Evolutionary conservation across 2,329 filamentous ascomycete species (phyloP), one percentile per base, ranked within the genome.

Genomic region (Diaporthe citriasiana): DNA sequence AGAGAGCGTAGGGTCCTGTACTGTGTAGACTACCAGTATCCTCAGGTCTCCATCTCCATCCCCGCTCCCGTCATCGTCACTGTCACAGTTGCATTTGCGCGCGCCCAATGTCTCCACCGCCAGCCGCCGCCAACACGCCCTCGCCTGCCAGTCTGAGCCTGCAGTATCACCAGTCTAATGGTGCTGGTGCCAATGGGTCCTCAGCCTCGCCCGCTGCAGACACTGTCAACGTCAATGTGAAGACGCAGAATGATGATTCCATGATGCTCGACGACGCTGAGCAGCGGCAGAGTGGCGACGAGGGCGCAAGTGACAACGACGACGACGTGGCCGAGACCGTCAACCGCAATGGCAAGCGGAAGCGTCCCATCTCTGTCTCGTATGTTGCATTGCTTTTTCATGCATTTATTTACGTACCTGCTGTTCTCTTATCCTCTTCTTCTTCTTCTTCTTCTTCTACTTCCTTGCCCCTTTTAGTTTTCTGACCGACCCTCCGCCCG

Each of bases 281-380:
- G 25, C 74, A 76, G 47, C 60, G 68, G 53, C 70, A 63, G 47
- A 80, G 79, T 76, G 79, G 78, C 74, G 81, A 80, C 76, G 82
- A 82, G 73, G 80, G 76, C 81, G 78, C 86, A 70, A 90, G 87
- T 79, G 88, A 82, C 57, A 79, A 81, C 65, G 83, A 85, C 69
- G 78, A 82, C 72, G 86, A 88, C 56, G 85, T 85, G 73, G 85
- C 78, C 51, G 85, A 87, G 68, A 79, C 82, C 30, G 38, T 65
- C 35, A 81, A 81, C 40, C 84, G 84, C 70, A 83, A 81, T 75
- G 85, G 87, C 74, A 92, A 92, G 82, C 87, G 90, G 76, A 92
- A 91, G 81, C 85, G 90, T 74, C 88, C 89, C 74, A 85, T 90
- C 66, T 90, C 89, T 74, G 89, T 91, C 75, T 91, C 89, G 89